Evolutionary conservation across 306 rosid genomes (phyloP).

Genomic region (Argentina anserina): DNA sequence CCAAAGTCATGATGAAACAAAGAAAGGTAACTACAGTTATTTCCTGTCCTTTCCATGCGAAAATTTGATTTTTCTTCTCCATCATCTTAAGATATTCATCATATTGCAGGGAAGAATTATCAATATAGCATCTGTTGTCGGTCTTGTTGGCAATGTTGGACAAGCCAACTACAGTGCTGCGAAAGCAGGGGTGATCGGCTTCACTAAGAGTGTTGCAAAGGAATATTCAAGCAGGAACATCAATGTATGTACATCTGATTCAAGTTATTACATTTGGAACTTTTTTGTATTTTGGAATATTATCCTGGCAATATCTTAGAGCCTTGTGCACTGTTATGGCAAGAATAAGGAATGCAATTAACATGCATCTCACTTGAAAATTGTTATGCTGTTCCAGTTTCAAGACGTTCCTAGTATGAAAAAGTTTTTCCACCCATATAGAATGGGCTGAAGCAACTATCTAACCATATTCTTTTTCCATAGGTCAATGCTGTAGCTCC

Average conservation of each 20-base stretch:
- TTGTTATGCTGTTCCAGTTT: neutral
- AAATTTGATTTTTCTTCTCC: neutral
- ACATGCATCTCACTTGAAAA: neutral
- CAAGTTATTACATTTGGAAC: neutral
- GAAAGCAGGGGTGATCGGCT: constrained; percentile 95
- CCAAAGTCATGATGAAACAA: constrained; percentile 87
- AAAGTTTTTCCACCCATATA: neutral
- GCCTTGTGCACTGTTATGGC: neutral
- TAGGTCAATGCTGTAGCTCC: constrained; percentile 98
- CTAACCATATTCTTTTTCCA: constrained; percentile 10
- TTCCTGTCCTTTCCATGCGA: neutral
- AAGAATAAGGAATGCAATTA: neutral
- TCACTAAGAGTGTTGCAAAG: constrained; percentile 81
- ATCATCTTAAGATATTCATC: constrained; percentile 1
- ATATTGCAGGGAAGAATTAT: constrained; percentile 78
- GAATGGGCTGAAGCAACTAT: neutral
- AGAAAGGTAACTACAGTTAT: constrained; percentile 53
- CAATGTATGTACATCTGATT: constrained; percentile 46
- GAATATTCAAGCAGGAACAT: constrained; percentile 89
- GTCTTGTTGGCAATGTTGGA: constrained; percentile 86
- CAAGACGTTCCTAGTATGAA: neutral
- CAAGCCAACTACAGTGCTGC: constrained; percentile 99
- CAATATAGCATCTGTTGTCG: constrained; percentile 94
- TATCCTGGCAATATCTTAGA: neutral
- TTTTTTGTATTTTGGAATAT: neutral